A percentile compares a stretch with the other conserved stretches of the same genome.
Conservation (phyloP, 371 early-diverging fungal species). For the Actinomortierella wolfii region DNA sequence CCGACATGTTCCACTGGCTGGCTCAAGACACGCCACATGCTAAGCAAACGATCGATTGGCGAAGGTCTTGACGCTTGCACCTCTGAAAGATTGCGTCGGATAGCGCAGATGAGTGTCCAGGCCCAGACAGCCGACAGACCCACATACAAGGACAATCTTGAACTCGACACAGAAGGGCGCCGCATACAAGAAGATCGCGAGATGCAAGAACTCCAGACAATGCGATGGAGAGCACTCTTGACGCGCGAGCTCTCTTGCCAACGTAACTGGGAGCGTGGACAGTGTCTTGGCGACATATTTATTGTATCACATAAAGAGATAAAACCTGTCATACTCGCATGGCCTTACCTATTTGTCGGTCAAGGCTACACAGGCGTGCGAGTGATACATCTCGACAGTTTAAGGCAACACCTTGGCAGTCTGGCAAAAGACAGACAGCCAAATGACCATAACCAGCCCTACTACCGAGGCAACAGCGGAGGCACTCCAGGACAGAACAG, state of each 20-base stretch:
- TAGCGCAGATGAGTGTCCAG: background rate
- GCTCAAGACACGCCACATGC: too few relatives aligned
- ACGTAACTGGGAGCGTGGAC: constrained; percentile 23
- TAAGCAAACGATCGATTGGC: too few relatives aligned
- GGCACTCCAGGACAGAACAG: constrained; percentile 29
- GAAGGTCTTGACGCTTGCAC: background rate
- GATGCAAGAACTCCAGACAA: constrained; percentile 9
- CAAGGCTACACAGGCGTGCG: constrained; percentile 15
- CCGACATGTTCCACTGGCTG: too few relatives aligned
- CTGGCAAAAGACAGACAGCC: constrained; percentile 3
- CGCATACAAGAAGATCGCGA: background rate
- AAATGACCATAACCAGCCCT: too few relatives aligned
- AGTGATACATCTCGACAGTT: constrained; percentile 11
- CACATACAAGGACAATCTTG: background rate
- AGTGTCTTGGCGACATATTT: constrained; percentile 14
- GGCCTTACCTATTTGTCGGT: constrained; percentile 27
- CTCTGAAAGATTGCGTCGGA: background rate
- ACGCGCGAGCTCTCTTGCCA: constrained; percentile 18
- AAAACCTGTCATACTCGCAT: constrained; percentile 22
- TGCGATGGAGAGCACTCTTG: constrained; percentile 17
- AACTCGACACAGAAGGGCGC: background rate
- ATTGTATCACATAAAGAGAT: constrained; percentile 12
- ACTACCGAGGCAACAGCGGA: constrained; percentile 14
- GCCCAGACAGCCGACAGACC: background rate
- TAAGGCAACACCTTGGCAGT: background rate